These are phyloP conservation scores for Symbiodinium pilosum DNA, from an alignment of 73 alveolate genomes.

Conservation along the genomic window DNA sequence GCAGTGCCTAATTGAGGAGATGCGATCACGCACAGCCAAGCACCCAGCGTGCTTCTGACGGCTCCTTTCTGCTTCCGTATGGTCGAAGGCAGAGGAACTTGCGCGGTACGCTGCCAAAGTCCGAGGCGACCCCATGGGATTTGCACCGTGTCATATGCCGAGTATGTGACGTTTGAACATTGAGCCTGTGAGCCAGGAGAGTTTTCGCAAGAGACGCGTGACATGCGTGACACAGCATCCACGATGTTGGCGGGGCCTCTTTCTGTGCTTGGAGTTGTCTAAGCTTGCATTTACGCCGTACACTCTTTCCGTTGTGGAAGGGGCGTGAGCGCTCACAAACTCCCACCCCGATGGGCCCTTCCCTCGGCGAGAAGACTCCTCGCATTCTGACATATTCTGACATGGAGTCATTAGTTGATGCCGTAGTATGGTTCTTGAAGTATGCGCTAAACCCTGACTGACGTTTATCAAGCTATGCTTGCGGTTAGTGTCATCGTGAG, in stretches of 20 bases:
- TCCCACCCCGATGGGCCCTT: background rate
- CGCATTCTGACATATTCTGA: background rate
- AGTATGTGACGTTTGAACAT: no score
- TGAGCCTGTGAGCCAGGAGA: background rate
- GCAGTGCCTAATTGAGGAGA: slow-evolving; percentile 65
- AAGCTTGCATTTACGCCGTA: no score
- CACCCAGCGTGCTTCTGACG: no score
- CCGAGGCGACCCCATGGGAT: slow-evolving; percentile 26
- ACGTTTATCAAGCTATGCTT: no score
- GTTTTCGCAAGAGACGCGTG: background rate
- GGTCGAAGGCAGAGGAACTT: slow-evolving; percentile 61
- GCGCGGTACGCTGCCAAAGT: slow-evolving; percentile 80
- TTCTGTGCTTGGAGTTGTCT: no score
- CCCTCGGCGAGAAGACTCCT: background rate
- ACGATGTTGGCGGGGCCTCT: background rate
- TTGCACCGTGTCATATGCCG: no score
- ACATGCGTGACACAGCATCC: background rate
- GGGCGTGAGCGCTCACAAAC: slow-evolving; percentile 2
- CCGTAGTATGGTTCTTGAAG: no score
- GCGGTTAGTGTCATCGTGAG: no score
- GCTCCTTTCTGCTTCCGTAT: background rate
- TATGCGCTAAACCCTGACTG: no score
- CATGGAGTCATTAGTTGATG: no score
- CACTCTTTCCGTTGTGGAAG: background rate
- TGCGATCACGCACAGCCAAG: slow-evolving; percentile 53